Conservation (phyloP, 768 basidiomycete species). For the Russula earlei region DNA sequence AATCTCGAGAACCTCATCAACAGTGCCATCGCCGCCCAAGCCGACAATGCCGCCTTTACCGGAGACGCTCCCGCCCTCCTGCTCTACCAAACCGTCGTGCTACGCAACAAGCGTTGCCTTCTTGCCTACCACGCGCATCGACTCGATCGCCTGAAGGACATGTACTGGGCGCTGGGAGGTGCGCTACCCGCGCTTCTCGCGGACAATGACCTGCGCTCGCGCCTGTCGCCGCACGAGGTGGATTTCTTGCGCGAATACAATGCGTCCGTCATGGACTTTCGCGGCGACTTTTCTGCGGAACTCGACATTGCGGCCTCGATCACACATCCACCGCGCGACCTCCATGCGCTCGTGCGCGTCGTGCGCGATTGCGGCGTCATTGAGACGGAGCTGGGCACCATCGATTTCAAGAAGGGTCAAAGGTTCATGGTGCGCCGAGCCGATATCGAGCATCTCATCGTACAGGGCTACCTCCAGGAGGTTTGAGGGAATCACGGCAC, state of each 20-base stretch:
- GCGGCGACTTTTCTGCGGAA: conserved; percentile 76
- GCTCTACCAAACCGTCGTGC: conserved; percentile 81
- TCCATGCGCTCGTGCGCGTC: conserved; percentile 82
- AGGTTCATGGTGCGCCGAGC: conserved; percentile 80
- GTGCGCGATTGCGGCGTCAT: conserved; percentile 86
- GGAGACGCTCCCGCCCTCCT: conserved; percentile 54
- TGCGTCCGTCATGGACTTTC: conserved; percentile 71
- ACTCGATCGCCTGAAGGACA: conserved; percentile 69
- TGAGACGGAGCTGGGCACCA: conserved; percentile 82
- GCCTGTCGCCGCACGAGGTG: conserved; percentile 71
- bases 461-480: conserved; percentile 88
- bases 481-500: conserved; percentile 33
- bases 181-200: conserved; percentile 76
- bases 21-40: conserved; percentile 28
- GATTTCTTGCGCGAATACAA: conserved; percentile 82
- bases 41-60: conserved; percentile 30
- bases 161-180: conserved; percentile 87
- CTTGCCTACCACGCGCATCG: conserved; percentile 89
- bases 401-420: conserved; percentile 86
- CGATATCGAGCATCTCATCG: conserved; percentile 90
- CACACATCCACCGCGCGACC: conserved; percentile 74
- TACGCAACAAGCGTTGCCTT: conserved; percentile 91
- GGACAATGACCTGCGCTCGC: conserved; percentile 56
- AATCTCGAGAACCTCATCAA: conserved; percentile 58
- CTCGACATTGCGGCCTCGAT: conserved; percentile 83